Base-by-base conservation (phyloP, 1,284 basidiomycete species). In the Sanghuangporus sanghuang region DNA sequence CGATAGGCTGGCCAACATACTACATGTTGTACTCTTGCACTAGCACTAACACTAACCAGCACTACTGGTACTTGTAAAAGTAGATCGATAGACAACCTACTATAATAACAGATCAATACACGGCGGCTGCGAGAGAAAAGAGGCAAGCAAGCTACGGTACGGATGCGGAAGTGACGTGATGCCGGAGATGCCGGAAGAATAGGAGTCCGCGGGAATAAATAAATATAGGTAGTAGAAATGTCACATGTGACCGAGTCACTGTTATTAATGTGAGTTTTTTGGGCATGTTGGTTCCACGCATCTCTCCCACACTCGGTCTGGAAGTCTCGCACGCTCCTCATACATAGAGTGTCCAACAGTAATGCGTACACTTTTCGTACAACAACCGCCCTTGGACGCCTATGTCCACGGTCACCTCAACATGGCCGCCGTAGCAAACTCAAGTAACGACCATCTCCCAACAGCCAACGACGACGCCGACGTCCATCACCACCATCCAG, bases 401-500 rank as follows among this genome's bases (percentile, higher is more conserved):
- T 50, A 64, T 55, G 44, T 61, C 12, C 63, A 64, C 40, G 44
- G 50, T 32, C 27, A 32, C 1, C 35, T 60, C 52, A 52, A 49
- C 46, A 64, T 60, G 58, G 57, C 63, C 38, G 59, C 52, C 27
- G 54, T 61, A 32, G 54, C 53, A 9, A 21, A 36, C 40, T 48
- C 53, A 9, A 21, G 21, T 42, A 56, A 56, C 58, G 73, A 77
- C 56, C 71, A 72, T 54, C 76, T 75, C 59, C 74, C 74, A 54
- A 75, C 73, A 64, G 64, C 69, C 62, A 67, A 70, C 16, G 65
- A 70, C 60, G 71, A 69, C 59, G 70, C 64, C 67, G 70, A 73
- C 71, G 73, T 67, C 73, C 69, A 66, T 74, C 68, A 77, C 49
- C 67, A 75, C 62, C 75, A 76, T 44, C 71, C 74, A 2, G 73